Base-by-base conservation (phyloP, 2,329 filamentous ascomycete genomes). In the Shiraia bambusicola region DNA sequence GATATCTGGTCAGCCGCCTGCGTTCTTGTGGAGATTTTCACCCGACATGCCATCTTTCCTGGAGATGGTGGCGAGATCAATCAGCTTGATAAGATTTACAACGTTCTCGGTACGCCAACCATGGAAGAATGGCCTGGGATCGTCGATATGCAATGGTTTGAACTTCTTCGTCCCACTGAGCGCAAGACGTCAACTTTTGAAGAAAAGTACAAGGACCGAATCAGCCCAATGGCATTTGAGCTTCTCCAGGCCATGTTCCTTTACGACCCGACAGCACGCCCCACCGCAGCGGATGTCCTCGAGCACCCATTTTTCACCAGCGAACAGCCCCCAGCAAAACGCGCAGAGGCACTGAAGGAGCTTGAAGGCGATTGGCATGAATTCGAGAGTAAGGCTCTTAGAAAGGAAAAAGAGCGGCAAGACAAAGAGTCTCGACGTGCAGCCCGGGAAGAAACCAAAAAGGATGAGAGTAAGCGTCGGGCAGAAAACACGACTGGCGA, bases 1-100 rank as follows among this genome's bases (percentile, higher is more conserved):
- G 93, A 98, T 67, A 86, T 97, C 26, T 98, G 93, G 93, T 95
- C 90, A 61, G 93, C 93, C 2, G 93, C 92, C 1, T 98, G 93
- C 63, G 93, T 98, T 1, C 85, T 97, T 65, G 84, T 96, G 33
- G 93, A 98, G 66, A 95, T 98, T 48, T 97, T 98, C 66, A 95
- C 89, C 1, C 83, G 87, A 27, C 86, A 89, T 56, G 89, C 93
- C 49, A 93, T 97, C 48, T 98, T 98, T 64, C 89, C 93, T 0
- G 93, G 93, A 5, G 91, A 96, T 59, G 92, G 92, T 16, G 87
- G 87, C n/a, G 93, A 98, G 69, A 87, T 96, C 54, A 94, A 86
- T 59, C 93, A 98, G 66, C 77, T 98, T 3, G 91, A 97, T 53
- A 96, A 95, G 71, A 92, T 98, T n/a, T 96, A 96, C 70, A 84